Conservation (phyloP, 176 grass and related monocot species). For the Rhynchospora pubera region DNA sequence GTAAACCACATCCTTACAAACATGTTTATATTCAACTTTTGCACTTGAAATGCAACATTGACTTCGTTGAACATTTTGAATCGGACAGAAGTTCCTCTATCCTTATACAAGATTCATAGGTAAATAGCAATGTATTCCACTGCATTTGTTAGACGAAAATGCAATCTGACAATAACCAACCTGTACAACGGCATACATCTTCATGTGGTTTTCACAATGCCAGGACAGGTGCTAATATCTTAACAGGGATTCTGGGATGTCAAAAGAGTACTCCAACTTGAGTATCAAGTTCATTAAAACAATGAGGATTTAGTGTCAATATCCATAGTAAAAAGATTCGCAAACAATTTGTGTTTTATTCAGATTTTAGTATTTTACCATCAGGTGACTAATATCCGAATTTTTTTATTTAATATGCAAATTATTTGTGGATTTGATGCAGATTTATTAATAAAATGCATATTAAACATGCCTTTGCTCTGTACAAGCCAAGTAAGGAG, state of each 20-base stretch:
- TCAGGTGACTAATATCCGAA: too few species aligned
- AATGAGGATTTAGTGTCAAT: background rate
- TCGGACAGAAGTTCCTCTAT: background rate
- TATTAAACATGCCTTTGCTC: too few species aligned
- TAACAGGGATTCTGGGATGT: background rate
- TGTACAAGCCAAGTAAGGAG: too few species aligned
- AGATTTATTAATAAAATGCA: too few species aligned
- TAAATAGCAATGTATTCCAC: background rate
- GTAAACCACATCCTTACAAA: background rate
- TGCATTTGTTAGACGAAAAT: background rate
- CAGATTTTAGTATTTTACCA: background rate
- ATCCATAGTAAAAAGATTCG: background rate
- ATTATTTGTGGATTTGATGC: too few species aligned
- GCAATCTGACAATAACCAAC: background rate
- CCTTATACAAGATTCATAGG: background rate
- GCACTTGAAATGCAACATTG: background rate
- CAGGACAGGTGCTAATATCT: background rate
- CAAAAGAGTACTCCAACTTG: background rate
- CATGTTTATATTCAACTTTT: slow-evolving; percentile 8
- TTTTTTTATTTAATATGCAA: too few species aligned
- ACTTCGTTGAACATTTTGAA: background rate
- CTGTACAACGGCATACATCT: background rate
- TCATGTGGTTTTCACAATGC: background rate
- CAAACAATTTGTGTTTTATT: background rate
- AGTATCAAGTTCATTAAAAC: background rate